A percentile compares a stretch with the other conserved stretches of the same genome.
Evolutionary conservation across 192 early-diverging fungal species (phyloP).

Genomic region (Cetraspora pellucida): DNA sequence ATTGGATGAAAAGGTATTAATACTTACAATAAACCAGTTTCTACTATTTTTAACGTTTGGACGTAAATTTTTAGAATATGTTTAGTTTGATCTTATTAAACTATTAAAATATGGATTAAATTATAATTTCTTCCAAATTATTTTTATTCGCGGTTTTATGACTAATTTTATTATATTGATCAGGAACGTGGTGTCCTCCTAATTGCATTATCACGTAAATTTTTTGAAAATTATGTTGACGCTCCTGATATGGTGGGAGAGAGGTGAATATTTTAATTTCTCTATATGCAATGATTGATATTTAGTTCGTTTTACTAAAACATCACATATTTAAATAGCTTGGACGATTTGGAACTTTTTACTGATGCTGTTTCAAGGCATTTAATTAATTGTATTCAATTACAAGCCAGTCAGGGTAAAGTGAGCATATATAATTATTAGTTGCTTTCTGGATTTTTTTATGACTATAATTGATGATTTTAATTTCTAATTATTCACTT

Average conservation of each 20-base stretch:
- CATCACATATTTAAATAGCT: not conserved
- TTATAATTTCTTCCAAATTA: too few species aligned
- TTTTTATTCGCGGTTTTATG: too few species aligned
- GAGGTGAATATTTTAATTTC: not conserved
- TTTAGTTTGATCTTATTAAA: too few species aligned
- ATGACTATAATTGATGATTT: not conserved
- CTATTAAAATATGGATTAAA: too few species aligned
- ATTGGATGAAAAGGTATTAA: constrained; percentile 28
- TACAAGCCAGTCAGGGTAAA: constrained; percentile 41
- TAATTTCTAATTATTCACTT: not conserved
- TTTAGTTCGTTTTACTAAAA: not conserved
- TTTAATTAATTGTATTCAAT: not conserved
- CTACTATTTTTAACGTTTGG: not conserved
- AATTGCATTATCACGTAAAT: constrained; percentile 33
- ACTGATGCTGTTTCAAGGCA: constrained; percentile 36
- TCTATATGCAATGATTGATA: not conserved
- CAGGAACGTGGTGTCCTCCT: constrained; percentile 43
- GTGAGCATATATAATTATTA: not conserved
- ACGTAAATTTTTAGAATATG: not conserved
- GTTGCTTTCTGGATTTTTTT: not conserved
- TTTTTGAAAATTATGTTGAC: constrained; percentile 40
- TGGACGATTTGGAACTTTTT: constrained; percentile 38
- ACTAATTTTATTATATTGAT: not conserved
- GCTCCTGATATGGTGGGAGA: constrained; percentile 16
- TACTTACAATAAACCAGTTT: not conserved